Base-by-base conservation (phyloP, 2,329 filamentous ascomycete genomes). In the Graphilbum sp. region DNA sequence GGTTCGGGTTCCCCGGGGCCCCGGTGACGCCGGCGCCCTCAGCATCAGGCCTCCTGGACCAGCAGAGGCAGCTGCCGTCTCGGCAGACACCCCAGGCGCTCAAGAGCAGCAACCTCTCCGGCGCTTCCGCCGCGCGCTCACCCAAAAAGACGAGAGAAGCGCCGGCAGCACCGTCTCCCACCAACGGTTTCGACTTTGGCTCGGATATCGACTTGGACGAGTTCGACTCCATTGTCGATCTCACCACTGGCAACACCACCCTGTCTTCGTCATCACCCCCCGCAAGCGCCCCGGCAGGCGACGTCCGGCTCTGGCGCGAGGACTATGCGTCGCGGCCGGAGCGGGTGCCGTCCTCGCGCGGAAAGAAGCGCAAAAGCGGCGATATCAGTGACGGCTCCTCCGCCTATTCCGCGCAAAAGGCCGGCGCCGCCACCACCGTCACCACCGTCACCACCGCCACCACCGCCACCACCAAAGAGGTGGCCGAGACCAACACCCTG, bases 311-410 rank as follows among this genome's bases (percentile, higher is more conserved):
- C n/a, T n/a, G n/a, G n/a, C n/a, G n/a, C n/a, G n/a, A 60, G 3
- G 56, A 59, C 32, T 50, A 54, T 2, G 59, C 60, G 16, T 55
- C 50, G 17, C 57, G 60, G 35, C 52, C 60, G 1, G 56, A 59
- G 21, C 58, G 58, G 5, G 36, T 51, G 10, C 4, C 30, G 13
- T 17, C 30, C n/a, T 44, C 56, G 33, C 57, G 58, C 34, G 56
- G 56, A 16, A 68, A 63, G 50, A 73, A 72, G 51, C 54, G 67
- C 43, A 72, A 72, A 48, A 69, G 66, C 43, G 54, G 53, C 19
- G 63, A 69, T 10, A 63, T 67, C 19, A 36, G 23, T n/a, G n/a
- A n/a, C 23, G 35, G 34, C 9, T 41, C 38, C 10, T 37, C 38
- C 5, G 20, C 20, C n/a, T 43, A 39, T 32, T 32, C 30, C 7